A percentile compares a stretch with the other conserved stretches of the same genome.
Evolutionary conservation across 768 basidiomycete genomes (phyloP).

Genomic region (Suillus cothurnatus): DNA sequence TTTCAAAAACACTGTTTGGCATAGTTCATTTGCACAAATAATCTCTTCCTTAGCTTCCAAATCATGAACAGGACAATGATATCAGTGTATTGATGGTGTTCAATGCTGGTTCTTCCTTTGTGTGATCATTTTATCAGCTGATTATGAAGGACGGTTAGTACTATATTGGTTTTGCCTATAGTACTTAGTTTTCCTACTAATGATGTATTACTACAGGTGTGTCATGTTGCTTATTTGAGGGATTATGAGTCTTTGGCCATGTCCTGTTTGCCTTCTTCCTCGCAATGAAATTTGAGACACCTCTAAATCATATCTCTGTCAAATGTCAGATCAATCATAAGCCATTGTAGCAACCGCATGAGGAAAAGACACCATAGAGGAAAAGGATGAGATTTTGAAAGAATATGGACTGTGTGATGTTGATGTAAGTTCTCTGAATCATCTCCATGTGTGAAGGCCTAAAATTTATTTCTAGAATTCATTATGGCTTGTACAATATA

Average conservation of each 20-base stretch:
- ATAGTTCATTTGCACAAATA: conserved; percentile 10
- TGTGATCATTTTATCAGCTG: too few species aligned
- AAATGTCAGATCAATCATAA: conserved; percentile 19
- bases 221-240: conserved; percentile 39
- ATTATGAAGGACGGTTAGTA: too few species aligned
- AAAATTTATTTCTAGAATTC: too few species aligned
- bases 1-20: conserved; percentile 15
- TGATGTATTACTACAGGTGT: conserved; percentile 20
- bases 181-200: conserved; percentile 28
- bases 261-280: conserved; percentile 40
- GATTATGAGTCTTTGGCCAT: conserved; percentile 28
- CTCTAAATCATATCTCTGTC: conserved; percentile 14
- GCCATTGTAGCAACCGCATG: conserved; percentile 11
- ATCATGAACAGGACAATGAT: conserved; percentile 9
- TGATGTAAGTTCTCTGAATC: too few species aligned
- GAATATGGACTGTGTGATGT: conserved; percentile 15
- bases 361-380: conserved; percentile 11
- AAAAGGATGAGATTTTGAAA: conserved; percentile 19
- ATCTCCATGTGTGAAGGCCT: too few species aligned
- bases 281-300: conserved; percentile 25
- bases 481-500: too few species aligned
- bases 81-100: conserved; percentile 23
- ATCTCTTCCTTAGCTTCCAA: conserved; percentile 1
- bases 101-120: background rate
- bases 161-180: conserved; percentile 29